phyloP scores from a whole-genome alignment of 2,329 filamentous ascomycete species.

The Orbilia ellipsospora region DNA sequence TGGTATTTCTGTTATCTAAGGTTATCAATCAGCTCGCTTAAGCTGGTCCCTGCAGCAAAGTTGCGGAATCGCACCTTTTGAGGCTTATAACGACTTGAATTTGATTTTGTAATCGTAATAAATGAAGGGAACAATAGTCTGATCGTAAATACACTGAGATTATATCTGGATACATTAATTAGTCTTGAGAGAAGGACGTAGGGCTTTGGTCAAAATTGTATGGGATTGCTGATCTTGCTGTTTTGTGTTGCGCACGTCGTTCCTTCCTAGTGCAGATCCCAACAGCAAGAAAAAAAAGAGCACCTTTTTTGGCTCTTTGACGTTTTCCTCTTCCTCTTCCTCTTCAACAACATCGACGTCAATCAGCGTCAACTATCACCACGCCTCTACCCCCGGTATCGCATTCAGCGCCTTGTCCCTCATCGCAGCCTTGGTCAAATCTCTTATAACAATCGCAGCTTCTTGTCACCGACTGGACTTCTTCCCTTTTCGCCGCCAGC shows the following conservation, averaged over 20 bases:
- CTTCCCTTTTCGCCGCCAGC: background rate
- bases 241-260: constrained; percentile 22
- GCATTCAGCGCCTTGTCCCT: background rate
- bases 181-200: too few relatives aligned
- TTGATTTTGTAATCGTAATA: background rate
- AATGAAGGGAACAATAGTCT: background rate
- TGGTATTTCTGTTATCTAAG: constrained; percentile 50
- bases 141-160: background rate
- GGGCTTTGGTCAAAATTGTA: constrained; percentile 4
- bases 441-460: background rate
- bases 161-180: background rate
- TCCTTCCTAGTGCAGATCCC: background rate
- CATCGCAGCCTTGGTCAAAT: background rate
- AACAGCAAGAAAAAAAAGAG: background rate
- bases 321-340: background rate
- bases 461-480: background rate
- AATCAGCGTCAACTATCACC: background rate
- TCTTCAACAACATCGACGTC: constrained; percentile 2
- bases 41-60: constrained; percentile 37
- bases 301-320: background rate
- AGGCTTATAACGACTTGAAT: too few relatives aligned
- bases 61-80: too few relatives aligned
- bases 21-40: constrained; percentile 53
- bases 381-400: background rate
- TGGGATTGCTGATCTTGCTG: constrained; percentile 17